Conservation (phyloP, 768 basidiomycete genomes). For the Cyathus striatus region DNA sequence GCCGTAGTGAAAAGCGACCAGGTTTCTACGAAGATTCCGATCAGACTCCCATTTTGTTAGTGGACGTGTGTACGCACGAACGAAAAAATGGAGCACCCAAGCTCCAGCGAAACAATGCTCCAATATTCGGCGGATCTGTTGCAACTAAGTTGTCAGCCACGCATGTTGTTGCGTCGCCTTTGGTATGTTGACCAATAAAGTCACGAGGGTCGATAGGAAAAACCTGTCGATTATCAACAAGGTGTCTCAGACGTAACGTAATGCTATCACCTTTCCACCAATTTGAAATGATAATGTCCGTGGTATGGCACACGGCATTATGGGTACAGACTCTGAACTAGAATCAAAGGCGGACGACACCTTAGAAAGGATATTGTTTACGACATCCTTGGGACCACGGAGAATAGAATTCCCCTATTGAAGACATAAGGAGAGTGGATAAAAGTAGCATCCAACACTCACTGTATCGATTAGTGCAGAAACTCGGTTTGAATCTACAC, state of each 20-base stretch:
- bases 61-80: constrained; percentile 41
- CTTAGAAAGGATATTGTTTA: constrained; percentile 37
- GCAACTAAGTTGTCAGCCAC: constrained; percentile 47
- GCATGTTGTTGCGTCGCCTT: constrained; percentile 37
- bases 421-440: background rate
- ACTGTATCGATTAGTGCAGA: constrained; percentile 69
- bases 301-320: constrained; percentile 45
- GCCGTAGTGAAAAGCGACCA: constrained; percentile 68
- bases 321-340: constrained; percentile 15
- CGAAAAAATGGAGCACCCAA: constrained; percentile 69
- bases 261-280: constrained; percentile 43
- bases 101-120: constrained; percentile 63
- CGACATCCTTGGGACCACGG: constrained; percentile 65
- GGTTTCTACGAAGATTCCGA: constrained; percentile 30
- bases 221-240: constrained; percentile 20
- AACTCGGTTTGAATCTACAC: constrained; percentile 26
- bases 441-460: too few species aligned
- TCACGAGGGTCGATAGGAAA: constrained; percentile 73
- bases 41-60: background rate
- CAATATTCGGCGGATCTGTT: constrained; percentile 54
- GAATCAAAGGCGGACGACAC: constrained; percentile 29
- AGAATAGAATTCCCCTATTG: constrained; percentile 65
- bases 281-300: constrained; percentile 60
- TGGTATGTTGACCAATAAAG: constrained; percentile 40
- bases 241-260: background rate